A percentile compares a stretch with the other conserved stretches of the same genome.
phyloP scores from a whole-genome alignment of 2,329 filamentous ascomycete genomes.

The Rhytidhysteron rufulum region DNA sequence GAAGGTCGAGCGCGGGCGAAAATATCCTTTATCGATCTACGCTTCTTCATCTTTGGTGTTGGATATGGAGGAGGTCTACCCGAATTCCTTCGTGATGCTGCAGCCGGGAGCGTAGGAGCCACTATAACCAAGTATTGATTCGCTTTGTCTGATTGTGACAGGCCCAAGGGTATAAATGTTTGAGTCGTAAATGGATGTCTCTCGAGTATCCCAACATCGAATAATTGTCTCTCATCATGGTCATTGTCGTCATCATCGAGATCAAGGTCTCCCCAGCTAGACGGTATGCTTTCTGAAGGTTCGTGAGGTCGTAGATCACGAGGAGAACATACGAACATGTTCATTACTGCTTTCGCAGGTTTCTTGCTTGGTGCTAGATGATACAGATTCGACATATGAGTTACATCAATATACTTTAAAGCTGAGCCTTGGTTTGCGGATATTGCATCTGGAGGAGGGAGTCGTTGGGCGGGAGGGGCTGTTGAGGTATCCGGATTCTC shows the following conservation, averaged over 20 bases:
- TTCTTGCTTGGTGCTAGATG: slow-evolving; percentile 57
- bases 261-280: slow-evolving; percentile 30
- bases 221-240: slow-evolving; percentile 37
- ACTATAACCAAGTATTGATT: slow-evolving; percentile 79
- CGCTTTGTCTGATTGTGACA: slow-evolving; percentile 43
- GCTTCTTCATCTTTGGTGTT: slow-evolving; percentile 24
- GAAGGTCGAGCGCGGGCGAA: slow-evolving; percentile 40
- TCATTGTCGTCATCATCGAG: slow-evolving; percentile 30
- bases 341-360: slow-evolving; percentile 64
- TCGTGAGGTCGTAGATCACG: slow-evolving; percentile 49
- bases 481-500: slow-evolving; percentile 61
- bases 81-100: slow-evolving; percentile 23
- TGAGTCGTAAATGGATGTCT: slow-evolving; percentile 92
- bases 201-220: slow-evolving; percentile 74
- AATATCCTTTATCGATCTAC: slow-evolving; percentile 33
- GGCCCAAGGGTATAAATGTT: slow-evolving; percentile 77
- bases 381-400: slow-evolving; percentile 70
- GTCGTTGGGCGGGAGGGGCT: slow-evolving; percentile 47
- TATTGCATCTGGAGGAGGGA: slow-evolving; percentile 44
- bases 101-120: slow-evolving; percentile 66
- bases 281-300: slow-evolving; percentile 31
- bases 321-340: slow-evolving; percentile 83
- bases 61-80: slow-evolving; percentile 41
- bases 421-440: slow-evolving; percentile 83
- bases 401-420: slow-evolving; percentile 79